These are phyloP conservation scores for Thalassiosira profunda DNA, from an alignment of 108 stramenopile genomes.

Conservation along the genomic window DNA sequence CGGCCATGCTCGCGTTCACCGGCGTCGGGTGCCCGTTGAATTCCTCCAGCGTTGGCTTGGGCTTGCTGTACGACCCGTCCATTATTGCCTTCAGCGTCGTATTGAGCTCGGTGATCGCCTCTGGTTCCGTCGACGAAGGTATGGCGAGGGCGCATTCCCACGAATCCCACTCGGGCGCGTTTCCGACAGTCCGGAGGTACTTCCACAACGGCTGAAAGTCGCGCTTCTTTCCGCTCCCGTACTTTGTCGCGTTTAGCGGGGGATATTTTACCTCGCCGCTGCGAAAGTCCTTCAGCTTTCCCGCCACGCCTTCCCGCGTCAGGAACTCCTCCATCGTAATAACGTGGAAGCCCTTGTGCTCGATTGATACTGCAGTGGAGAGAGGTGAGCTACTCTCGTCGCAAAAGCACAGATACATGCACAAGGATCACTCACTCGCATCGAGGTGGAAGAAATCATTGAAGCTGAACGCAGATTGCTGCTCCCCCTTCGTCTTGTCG, in stretches of 20 bases:
- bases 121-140: conserved; percentile 30
- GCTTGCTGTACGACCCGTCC: conserved; percentile 49
- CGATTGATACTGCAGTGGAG: conserved; percentile 51
- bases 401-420: too few species aligned
- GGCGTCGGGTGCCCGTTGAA: conserved; percentile 53
- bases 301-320: conserved; percentile 51
- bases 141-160: conserved; percentile 57
- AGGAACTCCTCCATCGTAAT: conserved; percentile 87
- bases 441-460: conserved; percentile 84
- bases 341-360: conserved; percentile 64
- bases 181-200: conserved; percentile 51
- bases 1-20: conserved; percentile 51
- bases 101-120: conserved; percentile 40
- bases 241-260: conserved; percentile 67
- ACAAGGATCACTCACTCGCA: too few species aligned
- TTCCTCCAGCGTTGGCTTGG: conserved; percentile 45
- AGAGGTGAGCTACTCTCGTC: too few species aligned
- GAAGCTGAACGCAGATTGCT: conserved; percentile 63
- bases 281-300: conserved; percentile 38
- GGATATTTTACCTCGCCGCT: conserved; percentile 57
- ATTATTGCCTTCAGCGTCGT: conserved; percentile 38
- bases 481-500: conserved; percentile 29
- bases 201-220: conserved; percentile 25
- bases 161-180: conserved; percentile 46
- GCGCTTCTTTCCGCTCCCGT: conserved; percentile 16